These are phyloP conservation scores for Flueggea neowawraea DNA, from an alignment of 441 rosid genomes.

Conservation along the genomic window DNA sequence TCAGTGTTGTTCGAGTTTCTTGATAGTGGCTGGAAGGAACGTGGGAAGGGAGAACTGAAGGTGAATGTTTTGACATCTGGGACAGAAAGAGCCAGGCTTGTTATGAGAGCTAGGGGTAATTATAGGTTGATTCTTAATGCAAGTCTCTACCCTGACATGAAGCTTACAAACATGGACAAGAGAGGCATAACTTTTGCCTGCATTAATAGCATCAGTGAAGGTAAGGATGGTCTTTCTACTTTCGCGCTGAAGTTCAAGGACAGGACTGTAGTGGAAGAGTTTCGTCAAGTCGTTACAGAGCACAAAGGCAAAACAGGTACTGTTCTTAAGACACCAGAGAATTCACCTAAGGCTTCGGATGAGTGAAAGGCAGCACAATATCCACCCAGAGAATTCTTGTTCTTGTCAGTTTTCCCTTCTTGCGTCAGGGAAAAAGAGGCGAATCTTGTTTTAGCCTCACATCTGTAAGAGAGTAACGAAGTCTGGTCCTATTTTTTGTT, in stretches of 20 bases:
- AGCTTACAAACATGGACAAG: slow-evolving; percentile 87
- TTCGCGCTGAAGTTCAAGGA: slow-evolving; percentile 89
- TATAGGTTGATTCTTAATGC: slow-evolving; percentile 87
- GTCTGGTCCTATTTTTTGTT: no score
- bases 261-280: slow-evolving; percentile 52
- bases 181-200: slow-evolving; percentile 88
- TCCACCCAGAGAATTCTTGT: neutral
- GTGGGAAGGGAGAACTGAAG: slow-evolving; percentile 91
- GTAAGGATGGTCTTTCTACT: slow-evolving; percentile 59
- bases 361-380: slow-evolving; percentile 24
- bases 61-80: slow-evolving; percentile 62
- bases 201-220: slow-evolving; percentile 61
- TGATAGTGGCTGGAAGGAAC: slow-evolving; percentile 83
- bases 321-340: slow-evolving; percentile 75
- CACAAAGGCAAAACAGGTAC: slow-evolving; percentile 46
- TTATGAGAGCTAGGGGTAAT: slow-evolving; percentile 91
- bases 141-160: slow-evolving; percentile 85
- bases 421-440: neutral
- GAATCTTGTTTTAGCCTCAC: neutral
- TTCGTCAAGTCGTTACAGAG: slow-evolving; percentile 44
- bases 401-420: neutral
- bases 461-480: no score
- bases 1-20: slow-evolving; percentile 75
- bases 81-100: slow-evolving; percentile 54
- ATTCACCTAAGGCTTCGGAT: slow-evolving; percentile 61